These are phyloP conservation scores for Spergularia marina DNA, from an alignment of 148 eudicot genomes.

Conservation along the genomic window DNA sequence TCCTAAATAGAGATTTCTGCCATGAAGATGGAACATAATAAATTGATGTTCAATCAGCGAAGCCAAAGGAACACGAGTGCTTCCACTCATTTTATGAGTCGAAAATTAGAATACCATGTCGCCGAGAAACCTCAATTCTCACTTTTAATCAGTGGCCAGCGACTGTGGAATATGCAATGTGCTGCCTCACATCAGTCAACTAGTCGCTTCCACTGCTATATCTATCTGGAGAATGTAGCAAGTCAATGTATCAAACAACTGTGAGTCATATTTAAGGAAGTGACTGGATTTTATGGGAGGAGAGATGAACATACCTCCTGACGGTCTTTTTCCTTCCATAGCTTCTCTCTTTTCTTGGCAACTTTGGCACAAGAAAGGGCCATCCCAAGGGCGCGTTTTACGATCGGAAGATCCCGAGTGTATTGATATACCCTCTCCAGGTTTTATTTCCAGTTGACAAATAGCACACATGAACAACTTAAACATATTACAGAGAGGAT, in stretches of 20 bases:
- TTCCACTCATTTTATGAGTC: slow-evolving; percentile 21
- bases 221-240: slow-evolving; percentile 52
- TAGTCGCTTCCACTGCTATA: slow-evolving; percentile 84
- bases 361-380: slow-evolving; percentile 86
- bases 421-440: slow-evolving; percentile 91
- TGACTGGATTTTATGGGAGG: background rate
- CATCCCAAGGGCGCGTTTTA: slow-evolving; percentile 92
- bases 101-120: background rate
- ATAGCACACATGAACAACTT: slow-evolving; percentile 95
- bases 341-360: slow-evolving; percentile 97
- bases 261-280: background rate
- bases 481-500: slow-evolving; percentile 94
- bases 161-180: slow-evolving; percentile 3
- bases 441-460: slow-evolving; percentile 91
- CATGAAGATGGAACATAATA: slow-evolving; percentile 15
- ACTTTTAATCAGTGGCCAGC: slow-evolving; percentile 24
- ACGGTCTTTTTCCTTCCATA: slow-evolving; percentile 96
- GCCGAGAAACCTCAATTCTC: slow-evolving; percentile 21
- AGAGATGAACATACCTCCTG: slow-evolving; percentile 57
- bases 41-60: slow-evolving; percentile 8
- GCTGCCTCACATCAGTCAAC: slow-evolving; percentile 11
- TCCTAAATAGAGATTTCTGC: slow-evolving; percentile 26
- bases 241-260: slow-evolving; percentile 8
- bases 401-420: slow-evolving; percentile 50
- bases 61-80: slow-evolving; percentile 18